Evolutionary conservation across 768 basidiomycete genomes (phyloP), one percentile per base, ranked within the genome.

Genomic region (Trametes meyenii): DNA sequence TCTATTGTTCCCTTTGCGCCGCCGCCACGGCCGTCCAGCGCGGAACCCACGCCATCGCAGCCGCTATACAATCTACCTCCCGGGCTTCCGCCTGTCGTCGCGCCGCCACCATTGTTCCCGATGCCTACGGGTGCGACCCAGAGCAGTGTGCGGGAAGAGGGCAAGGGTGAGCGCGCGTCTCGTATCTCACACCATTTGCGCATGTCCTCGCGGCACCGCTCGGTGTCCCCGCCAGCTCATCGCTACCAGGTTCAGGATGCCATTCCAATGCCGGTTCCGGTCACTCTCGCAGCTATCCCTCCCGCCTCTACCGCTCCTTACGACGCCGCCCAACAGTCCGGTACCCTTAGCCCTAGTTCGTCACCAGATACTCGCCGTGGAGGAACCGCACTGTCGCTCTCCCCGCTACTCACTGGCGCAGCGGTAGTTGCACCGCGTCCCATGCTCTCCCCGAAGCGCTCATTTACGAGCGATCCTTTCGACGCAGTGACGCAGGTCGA

Each of bases 191-290:
- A 81, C 48, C 86, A 88, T 63, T 73, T 90, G 11, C 81, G 82
- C 50, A 71, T 79, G 44, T 79, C 82, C 14, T 84, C 84, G 24
- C 78, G 87, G 14, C 74, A 83, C 61, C 83, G 83, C 24, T 85
- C 87, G 0, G 83, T 83, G 23, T 91, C 89, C 24, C 89, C 81
- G 6, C 79, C 74, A 50, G 81, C 86, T 12, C 86, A 85, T 66
- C 77, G 82, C 24, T 83, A 81, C 67, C 80, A 81, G 38, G 44
- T 80, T 40, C 75, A 79, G 33, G 66, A 65, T 10, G 42, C 69
- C 1, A 61, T 48, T 19, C 51, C 62, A 36, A 21, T n/a, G 6
- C 21, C 50, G 46, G n/a, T 44, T 24, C 36, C 65, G 0, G 40
- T 61, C 26, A 39, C 55, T 0, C 50, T 61, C 24, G 57, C 55